Percentiles rank a stretch among this genome's conserved stretches.
phyloP scores from a whole-genome alignment of 495 filamentous ascomycete genomes.

The Monascus purpureus region DNA sequence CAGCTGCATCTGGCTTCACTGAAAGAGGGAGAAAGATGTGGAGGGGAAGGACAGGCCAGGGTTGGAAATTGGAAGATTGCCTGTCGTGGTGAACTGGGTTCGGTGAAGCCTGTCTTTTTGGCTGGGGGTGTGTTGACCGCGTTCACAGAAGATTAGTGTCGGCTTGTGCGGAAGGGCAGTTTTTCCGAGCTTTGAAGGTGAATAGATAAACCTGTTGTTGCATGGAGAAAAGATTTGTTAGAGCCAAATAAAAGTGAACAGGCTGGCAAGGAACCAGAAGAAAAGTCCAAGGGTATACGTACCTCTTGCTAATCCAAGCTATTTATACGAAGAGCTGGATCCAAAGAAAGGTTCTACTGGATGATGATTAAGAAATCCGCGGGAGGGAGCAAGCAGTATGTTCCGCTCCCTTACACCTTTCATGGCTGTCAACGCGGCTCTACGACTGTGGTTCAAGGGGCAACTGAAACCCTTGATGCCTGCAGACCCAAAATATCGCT shows the following conservation, averaged over 20 bases:
- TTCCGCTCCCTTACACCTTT: background rate
- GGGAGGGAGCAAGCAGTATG: background rate
- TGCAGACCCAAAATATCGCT: background rate
- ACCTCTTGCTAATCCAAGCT: background rate
- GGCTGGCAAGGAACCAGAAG: background rate
- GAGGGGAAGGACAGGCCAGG: background rate
- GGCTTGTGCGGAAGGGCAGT: constrained; percentile 21
- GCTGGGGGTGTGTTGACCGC: no score
- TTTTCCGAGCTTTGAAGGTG: constrained; percentile 21
- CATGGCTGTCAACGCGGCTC: background rate
- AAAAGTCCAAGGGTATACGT: background rate
- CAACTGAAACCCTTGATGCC: background rate
- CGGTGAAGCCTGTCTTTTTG: no score
- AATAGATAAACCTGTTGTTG: no score
- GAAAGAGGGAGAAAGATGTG: constrained; percentile 2
- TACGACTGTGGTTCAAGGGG: background rate
- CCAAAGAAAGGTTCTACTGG: background rate
- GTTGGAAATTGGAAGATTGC: background rate
- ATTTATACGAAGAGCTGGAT: background rate
- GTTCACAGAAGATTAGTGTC: constrained; percentile 1
- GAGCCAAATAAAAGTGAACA: background rate
- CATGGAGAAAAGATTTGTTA: constrained; percentile 1
- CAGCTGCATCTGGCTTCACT: constrained; percentile 27
- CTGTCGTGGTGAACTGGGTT: no score
- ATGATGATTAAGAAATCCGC: background rate